Conservation (phyloP, 192 early-diverging fungal species). For the Gonapodya prolifera region DNA sequence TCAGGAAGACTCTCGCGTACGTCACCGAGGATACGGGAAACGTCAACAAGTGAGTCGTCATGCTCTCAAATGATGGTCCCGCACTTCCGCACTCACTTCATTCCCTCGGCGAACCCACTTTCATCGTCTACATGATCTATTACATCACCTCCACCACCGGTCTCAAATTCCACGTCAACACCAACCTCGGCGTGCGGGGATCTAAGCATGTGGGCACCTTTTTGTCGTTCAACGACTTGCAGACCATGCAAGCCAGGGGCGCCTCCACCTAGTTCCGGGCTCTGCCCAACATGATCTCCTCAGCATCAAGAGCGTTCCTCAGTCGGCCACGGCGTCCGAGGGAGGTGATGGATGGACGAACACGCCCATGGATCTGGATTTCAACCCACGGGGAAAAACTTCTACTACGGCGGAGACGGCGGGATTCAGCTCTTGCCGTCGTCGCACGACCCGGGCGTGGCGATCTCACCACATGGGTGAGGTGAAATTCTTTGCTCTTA, state of each 20-base stretch:
- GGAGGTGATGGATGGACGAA: background rate
- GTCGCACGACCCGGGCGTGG: background rate
- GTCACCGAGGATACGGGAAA: background rate
- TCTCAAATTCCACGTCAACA: background rate
- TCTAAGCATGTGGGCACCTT: background rate
- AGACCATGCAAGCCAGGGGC: background rate
- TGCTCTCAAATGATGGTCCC: background rate
- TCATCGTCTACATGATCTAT: background rate
- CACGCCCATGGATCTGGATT: background rate
- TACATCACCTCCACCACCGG: background rate
- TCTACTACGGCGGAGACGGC: background rate
- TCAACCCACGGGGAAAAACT: background rate
- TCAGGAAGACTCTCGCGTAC: background rate
- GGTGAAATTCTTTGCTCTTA: background rate
- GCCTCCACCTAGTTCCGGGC: background rate
- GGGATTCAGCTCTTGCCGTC: background rate
- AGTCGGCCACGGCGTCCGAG: background rate
- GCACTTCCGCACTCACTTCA: background rate
- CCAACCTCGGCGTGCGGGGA: background rate
- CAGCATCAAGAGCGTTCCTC: background rate
- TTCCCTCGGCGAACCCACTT: background rate
- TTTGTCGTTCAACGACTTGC: background rate
- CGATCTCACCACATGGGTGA: background rate
- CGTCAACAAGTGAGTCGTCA: background rate
- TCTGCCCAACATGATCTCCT: background rate